Conservation (phyloP, 2,329 filamentous ascomycete species). For the Ophiostoma sp. region DNA sequence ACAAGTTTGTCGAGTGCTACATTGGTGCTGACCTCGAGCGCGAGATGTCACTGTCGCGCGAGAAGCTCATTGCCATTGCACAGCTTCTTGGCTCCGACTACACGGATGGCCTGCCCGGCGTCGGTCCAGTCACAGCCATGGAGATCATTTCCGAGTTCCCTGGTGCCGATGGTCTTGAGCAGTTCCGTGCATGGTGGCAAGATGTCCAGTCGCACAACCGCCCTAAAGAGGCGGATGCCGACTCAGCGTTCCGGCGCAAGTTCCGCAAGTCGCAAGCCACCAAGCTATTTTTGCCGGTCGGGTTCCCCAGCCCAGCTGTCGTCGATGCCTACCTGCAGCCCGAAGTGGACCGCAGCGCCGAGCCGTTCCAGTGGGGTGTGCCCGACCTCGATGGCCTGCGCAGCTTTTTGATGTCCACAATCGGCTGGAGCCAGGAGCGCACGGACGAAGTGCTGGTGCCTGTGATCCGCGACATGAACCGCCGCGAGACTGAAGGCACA, state of each 20-base stretch:
- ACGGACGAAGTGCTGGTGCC: conserved; percentile 96
- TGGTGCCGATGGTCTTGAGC: conserved; percentile 58
- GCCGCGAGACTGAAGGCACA: conserved; percentile 81
- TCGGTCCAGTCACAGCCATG: conserved; percentile 90
- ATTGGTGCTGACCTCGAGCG: conserved; percentile 79
- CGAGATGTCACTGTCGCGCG: conserved; percentile 83
- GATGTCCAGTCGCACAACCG: conserved; percentile 70
- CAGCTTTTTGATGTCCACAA: conserved; percentile 82
- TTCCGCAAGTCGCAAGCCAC: conserved; percentile 77
- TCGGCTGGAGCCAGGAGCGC: conserved; percentile 88
- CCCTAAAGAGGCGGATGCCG: conserved; percentile 60
- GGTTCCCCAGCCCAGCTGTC: conserved; percentile 77
- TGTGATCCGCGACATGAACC: conserved; percentile 94
- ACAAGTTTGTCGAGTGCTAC: conserved; percentile 98
- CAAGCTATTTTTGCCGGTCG: conserved; percentile 80
- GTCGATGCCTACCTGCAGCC: conserved; percentile 81
- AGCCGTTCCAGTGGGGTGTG: conserved; percentile 91
- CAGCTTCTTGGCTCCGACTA: conserved; percentile 94
- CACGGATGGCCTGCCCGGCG: conserved; percentile 84
- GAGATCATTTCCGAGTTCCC: conserved; percentile 93
- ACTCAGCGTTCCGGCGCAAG: conserved; percentile 73
- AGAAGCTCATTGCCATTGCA: conserved; percentile 84
- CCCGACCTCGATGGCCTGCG: conserved; percentile 86
- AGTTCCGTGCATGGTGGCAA: conserved; percentile 86
- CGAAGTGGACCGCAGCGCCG: conserved; percentile 76